Base-by-base conservation (phyloP, 495 filamentous ascomycete genomes). In the Cercophora samala region DNA sequence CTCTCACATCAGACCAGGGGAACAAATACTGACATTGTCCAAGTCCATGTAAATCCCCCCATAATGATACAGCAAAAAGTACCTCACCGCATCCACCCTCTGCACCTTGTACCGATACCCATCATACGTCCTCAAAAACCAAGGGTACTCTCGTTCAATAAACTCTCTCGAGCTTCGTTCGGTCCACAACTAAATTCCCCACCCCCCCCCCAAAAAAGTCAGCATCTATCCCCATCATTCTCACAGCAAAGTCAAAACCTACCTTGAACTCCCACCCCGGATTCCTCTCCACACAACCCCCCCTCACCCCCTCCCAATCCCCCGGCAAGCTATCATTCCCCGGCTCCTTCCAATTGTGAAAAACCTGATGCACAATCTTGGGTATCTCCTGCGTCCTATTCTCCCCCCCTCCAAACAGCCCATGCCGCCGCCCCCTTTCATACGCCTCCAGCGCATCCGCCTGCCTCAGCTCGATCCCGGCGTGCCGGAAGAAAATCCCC, bases 351-450 rank as follows among this genome's bases (percentile, higher is more conserved):
- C 77, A 79, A 74, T 93, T 92, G 67, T 87, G 86, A 75, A 91
- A 96, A 29, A 93, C 93, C 74, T 96, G 92, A 75, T 96, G 92
- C 64, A 96, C 91, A 67, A 96, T 94, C 81, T 93, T 94, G 46
- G 92, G 92, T 62, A 76, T 70, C 8, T 68, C 24, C 29, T 71
- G 69, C 11, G 51, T 26, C 5, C 68, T 61, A 1, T 42, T 51
- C 15, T 61, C 24, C 3, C 23, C n/a, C 52, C 53, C 64, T 0
- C 25, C 17, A 5, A 17, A 11, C 37, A 46, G 11, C 37, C 37
- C 37, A 46, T 17, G 9, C 2, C 15, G n/a, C n/a, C n/a, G n/a
- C 15, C 4, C 29, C 60, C n/a, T 64, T 5, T 46, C 13, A 59
- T 66, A 69, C 15, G 62, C 61, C 9, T 62, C 64, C 8, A 63